Evolutionary conservation across 2,329 filamentous ascomycete genomes (phyloP).

Genomic region (Metarhizium guizhouense): DNA sequence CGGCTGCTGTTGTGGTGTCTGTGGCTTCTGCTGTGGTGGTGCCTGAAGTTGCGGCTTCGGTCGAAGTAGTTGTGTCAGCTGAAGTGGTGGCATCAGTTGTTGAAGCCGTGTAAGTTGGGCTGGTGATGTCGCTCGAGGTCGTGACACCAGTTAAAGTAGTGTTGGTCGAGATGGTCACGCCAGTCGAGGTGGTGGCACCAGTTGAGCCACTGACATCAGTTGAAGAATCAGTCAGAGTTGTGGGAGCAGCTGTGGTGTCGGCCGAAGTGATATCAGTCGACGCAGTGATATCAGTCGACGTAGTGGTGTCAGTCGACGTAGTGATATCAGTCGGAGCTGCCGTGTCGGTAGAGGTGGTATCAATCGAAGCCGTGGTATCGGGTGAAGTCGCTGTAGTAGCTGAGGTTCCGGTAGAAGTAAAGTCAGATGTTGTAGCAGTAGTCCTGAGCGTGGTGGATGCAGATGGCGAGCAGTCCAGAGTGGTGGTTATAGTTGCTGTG

Average conservation of each 20-base stretch:
- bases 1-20: not conserved
- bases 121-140: not conserved
- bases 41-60: not conserved
- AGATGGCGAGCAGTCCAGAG: not conserved
- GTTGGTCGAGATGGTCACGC: not conserved
- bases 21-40: not conserved
- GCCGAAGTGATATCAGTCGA: not conserved
- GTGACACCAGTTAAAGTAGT: not conserved
- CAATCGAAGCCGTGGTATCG: not conserved
- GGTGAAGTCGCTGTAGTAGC: not conserved
- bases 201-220: not conserved
- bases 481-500: not conserved
- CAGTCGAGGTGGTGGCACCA: not conserved
- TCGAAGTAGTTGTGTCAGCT: not conserved
- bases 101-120: not conserved
- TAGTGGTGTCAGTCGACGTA: not conserved
- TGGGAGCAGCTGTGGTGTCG: not conserved
- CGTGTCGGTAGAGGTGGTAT: not conserved
- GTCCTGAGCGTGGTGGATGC: not conserved
- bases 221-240: not conserved
- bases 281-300: not conserved
- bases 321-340: not conserved
- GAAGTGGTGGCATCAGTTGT: not conserved
- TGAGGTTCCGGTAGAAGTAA: not conserved
- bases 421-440: not conserved